Percentiles rank a stretch among this genome's conserved stretches.
These are phyloP conservation scores for Marasmius tenuissimus DNA, from an alignment of 1,284 basidiomycete genomes.

Conservation along the genomic window DNA sequence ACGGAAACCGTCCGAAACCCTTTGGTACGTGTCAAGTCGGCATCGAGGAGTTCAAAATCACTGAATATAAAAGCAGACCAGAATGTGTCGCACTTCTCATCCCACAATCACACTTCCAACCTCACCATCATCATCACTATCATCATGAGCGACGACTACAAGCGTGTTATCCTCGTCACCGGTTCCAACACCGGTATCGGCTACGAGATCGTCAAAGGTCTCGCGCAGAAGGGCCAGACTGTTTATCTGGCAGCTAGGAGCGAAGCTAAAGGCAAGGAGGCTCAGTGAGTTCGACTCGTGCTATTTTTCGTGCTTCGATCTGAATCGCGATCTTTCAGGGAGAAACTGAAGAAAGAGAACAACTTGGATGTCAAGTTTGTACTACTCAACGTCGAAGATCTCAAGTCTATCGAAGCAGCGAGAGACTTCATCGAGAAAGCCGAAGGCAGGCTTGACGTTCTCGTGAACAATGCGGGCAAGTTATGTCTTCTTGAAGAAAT, in stretches of 20 bases:
- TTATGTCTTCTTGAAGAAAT: neutral
- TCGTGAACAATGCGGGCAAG: constrained; percentile 51
- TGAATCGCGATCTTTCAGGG: constrained; percentile 7
- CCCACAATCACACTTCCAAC: too few relatives aligned
- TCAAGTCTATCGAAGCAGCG: constrained; percentile 32
- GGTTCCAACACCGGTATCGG: constrained; percentile 19
- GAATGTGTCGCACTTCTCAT: too few relatives aligned
- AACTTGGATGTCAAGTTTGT: constrained; percentile 30
- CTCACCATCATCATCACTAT: too few relatives aligned
- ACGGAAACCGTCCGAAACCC: too few relatives aligned
- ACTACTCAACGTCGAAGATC: constrained; percentile 36
- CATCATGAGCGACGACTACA: neutral
- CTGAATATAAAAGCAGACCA: too few relatives aligned
- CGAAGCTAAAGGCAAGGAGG: constrained; percentile 17
- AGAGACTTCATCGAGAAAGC: constrained; percentile 35
- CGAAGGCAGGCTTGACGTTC: constrained; percentile 44
- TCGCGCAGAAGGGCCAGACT: constrained; percentile 18
- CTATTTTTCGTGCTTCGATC: neutral
- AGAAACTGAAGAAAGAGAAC: constrained; percentile 25
- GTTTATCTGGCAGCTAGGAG: constrained; percentile 20
- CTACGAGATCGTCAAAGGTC: constrained; percentile 18
- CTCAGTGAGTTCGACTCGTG: constrained; percentile 2
- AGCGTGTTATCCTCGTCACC: constrained; percentile 13
- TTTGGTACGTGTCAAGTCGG: too few relatives aligned
- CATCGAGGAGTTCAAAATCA: too few relatives aligned